Conservation (phyloP, 2,329 filamentous ascomycete genomes). For the Aspergillus felis region DNA sequence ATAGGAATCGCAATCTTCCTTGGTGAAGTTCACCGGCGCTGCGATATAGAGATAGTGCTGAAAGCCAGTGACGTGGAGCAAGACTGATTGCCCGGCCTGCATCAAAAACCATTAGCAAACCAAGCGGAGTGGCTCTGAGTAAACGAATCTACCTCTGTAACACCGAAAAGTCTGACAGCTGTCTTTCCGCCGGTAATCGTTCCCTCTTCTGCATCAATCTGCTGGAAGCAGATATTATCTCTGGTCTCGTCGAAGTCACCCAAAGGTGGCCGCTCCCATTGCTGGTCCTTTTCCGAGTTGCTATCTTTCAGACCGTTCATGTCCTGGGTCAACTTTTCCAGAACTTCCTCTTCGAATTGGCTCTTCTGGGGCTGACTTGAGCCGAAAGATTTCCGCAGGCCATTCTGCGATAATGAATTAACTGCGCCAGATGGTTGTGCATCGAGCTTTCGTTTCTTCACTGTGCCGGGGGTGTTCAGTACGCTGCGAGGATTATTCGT, state of each 20-base stretch:
- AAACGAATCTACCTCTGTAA: slow-evolving; percentile 63
- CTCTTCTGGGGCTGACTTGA: slow-evolving; percentile 75
- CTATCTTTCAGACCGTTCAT: slow-evolving; percentile 78
- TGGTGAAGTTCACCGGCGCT: slow-evolving; percentile 76
- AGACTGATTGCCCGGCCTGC: slow-evolving; percentile 75
- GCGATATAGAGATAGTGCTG: slow-evolving; percentile 94
- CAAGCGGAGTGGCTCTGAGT: slow-evolving; percentile 16
- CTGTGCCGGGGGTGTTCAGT: slow-evolving; percentile 49
- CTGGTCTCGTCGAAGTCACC: slow-evolving; percentile 59
- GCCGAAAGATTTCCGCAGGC: slow-evolving; percentile 51
- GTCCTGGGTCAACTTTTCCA: slow-evolving; percentile 95
- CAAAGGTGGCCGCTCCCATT: slow-evolving; percentile 71
- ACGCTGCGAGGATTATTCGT: slow-evolving; percentile 62
- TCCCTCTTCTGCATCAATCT: slow-evolving; percentile 93
- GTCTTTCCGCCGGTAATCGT: slow-evolving; percentile 70
- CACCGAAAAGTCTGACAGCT: slow-evolving; percentile 88
- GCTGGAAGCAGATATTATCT: slow-evolving; percentile 81
- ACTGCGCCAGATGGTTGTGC: slow-evolving; percentile 49
- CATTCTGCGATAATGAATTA: slow-evolving; percentile 58
- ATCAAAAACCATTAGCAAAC: slow-evolving; percentile 8
- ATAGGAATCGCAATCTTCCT: slow-evolving; percentile 73
- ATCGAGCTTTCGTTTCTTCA: slow-evolving; percentile 84
- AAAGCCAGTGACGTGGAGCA: slow-evolving; percentile 93
- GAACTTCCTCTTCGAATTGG: slow-evolving; percentile 85
- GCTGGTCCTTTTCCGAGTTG: slow-evolving; percentile 89